Conservation (phyloP, 106 monocot genomes). For the Phalaenopsis aphrodite region DNA sequence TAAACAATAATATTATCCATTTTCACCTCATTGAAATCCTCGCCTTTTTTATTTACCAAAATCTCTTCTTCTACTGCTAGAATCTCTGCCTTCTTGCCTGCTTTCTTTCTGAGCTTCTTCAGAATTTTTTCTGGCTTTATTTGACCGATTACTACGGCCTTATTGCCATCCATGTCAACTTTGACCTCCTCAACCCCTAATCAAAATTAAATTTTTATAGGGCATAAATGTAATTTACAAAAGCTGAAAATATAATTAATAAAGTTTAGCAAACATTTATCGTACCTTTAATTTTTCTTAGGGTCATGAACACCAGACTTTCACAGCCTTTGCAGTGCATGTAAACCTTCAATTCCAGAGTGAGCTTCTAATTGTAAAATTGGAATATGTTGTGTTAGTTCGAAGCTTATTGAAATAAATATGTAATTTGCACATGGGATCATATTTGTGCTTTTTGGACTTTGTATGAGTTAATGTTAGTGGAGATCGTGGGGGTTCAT, state of each 20-base stretch:
- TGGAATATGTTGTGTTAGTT: not conserved
- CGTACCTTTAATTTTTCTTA: conserved; percentile 27
- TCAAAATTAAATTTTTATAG: not conserved
- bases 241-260: no score
- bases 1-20: no score
- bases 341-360: conserved; percentile 37
- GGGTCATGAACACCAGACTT: conserved; percentile 21
- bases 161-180: conserved; percentile 38
- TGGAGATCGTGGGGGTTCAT: no score
- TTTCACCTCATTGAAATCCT: no score
- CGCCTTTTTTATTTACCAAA: not conserved
- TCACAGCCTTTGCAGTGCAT: conserved; percentile 80
- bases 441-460: no score
- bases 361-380: conserved; percentile 11
- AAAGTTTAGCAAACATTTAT: no score
- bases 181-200: conserved; percentile 41
- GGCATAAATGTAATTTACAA: not conserved
- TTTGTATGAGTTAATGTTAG: no score
- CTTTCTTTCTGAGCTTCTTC: conserved; percentile 45
- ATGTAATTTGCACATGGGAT: no score
- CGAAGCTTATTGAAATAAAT: no score
- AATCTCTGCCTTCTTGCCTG: conserved; percentile 46
- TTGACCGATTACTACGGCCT: conserved; percentile 27
- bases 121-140: conserved; percentile 38
- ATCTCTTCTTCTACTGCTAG: not conserved